phyloP scores from a whole-genome alignment of 495 filamentous ascomycete species.

The Penicillium odoratum region DNA sequence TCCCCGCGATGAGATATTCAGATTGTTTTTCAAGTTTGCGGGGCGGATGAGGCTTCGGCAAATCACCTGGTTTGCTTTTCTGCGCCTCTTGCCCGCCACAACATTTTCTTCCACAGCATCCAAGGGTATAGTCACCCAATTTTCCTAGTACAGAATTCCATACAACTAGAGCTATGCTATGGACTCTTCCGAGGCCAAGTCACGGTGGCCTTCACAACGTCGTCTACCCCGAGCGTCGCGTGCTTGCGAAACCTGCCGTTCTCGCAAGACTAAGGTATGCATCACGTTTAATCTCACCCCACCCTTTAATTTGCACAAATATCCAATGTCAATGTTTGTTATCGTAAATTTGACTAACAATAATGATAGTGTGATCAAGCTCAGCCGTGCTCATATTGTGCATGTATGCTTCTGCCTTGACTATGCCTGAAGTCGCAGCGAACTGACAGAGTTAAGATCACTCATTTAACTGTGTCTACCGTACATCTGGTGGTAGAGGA shows the following conservation, averaged over 20 bases:
- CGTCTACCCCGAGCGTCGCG: constrained; percentile 30
- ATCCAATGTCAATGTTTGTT: not conserved
- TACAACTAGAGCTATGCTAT: not conserved
- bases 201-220: constrained; percentile 13
- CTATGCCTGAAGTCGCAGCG: not conserved
- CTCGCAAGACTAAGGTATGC: constrained; percentile 28
- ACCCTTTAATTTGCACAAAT: not conserved
- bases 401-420: constrained; percentile 15
- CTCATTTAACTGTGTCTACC: constrained; percentile 26
- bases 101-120: not conserved
- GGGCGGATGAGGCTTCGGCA: not conserved
- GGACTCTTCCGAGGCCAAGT: constrained; percentile 4
- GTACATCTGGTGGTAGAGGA: constrained; percentile 8
- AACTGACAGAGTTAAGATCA: constrained; percentile 21
- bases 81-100: not conserved
- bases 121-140: not conserved
- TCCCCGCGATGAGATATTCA: not conserved
- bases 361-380: constrained; percentile 24
- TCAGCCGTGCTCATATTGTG: constrained; percentile 29
- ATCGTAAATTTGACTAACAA: not conserved
- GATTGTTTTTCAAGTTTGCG: not conserved
- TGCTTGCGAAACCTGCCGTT: constrained; percentile 28
- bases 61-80: not conserved
- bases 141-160: not conserved
- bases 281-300: not conserved